A percentile compares a stretch with the other conserved stretches of the same genome.
Evolutionary conservation across 2,329 filamentous ascomycete genomes (phyloP).

Genomic region (Penicillium sp.): DNA sequence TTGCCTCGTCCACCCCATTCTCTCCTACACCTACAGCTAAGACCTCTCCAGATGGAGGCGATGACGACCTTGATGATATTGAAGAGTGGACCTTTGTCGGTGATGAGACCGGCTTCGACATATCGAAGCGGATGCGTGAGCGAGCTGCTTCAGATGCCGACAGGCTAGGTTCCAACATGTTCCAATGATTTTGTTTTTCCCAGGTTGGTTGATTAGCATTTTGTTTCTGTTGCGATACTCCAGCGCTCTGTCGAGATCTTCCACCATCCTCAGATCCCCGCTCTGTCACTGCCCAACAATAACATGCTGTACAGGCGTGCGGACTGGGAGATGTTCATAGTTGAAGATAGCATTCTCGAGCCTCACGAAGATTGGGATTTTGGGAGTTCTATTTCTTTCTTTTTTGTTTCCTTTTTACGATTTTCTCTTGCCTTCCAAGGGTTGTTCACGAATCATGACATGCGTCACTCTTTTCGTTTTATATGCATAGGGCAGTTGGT

Average conservation of each 20-base stretch:
- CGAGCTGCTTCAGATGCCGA: conserved; percentile 29
- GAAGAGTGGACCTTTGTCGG: conserved; percentile 93
- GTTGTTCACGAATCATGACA: conserved; percentile 7
- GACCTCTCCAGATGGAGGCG: conserved; percentile 39
- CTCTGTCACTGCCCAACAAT: neutral
- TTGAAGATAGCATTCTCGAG: neutral
- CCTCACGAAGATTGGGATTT: neutral
- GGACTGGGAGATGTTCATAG: neutral
- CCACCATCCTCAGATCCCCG: neutral
- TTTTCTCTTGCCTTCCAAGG: neutral
- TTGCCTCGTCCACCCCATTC: conserved; percentile 35
- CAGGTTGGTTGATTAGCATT: neutral
- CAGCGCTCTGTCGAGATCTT: neutral
- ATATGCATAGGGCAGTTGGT: neutral
- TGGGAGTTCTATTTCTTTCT: neutral
- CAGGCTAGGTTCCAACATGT: conserved; percentile 17
- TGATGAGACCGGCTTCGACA: conserved; percentile 52
- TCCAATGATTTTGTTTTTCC: conserved; percentile 7
- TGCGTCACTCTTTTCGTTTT: conserved; percentile 2
- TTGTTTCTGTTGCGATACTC: neutral
- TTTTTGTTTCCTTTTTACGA: neutral
- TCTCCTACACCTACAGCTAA: conserved; percentile 36
- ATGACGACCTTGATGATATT: conserved; percentile 61
- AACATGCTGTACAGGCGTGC: neutral
- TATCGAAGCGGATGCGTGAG: conserved; percentile 36